Conservation (phyloP, 2,329 filamentous ascomycete genomes). For the Phaeomoniella chlamydospora region DNA sequence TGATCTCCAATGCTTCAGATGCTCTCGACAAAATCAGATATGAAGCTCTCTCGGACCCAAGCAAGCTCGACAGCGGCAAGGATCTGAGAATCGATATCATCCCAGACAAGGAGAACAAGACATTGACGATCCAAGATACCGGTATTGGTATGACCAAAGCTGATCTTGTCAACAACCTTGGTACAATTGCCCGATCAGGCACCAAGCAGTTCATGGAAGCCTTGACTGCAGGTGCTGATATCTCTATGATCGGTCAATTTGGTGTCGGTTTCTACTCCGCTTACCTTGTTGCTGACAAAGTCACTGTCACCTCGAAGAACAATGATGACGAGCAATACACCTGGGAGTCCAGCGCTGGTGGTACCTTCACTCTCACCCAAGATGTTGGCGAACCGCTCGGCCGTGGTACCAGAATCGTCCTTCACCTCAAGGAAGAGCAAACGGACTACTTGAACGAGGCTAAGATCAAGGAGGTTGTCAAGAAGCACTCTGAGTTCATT, state of each 20-base stretch:
- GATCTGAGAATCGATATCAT: conserved; percentile 99
- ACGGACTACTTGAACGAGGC: conserved; percentile 94
- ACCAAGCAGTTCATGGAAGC: conserved; percentile 99
- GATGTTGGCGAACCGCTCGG: conserved; percentile 84
- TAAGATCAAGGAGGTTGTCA: conserved; percentile 99
- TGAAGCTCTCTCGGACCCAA: conserved; percentile 91
- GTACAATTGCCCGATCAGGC: conserved; percentile 96
- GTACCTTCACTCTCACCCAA: conserved; percentile 84
- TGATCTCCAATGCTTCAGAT: conserved; percentile 98
- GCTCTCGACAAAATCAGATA: conserved; percentile 99
- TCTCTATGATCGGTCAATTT: conserved; percentile 99
- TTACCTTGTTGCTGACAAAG: conserved; percentile 95
- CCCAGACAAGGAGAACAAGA: conserved; percentile 94
- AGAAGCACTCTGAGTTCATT: conserved; percentile 99
- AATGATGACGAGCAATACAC: conserved; percentile 99
- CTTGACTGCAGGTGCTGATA: conserved; percentile 91
- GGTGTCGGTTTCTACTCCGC: conserved; percentile 99
- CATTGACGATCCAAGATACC: conserved; percentile 88
- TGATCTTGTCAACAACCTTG: conserved; percentile 99
- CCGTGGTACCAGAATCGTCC: conserved; percentile 94
- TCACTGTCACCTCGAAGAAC: conserved; percentile 94
- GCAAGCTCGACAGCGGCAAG: conserved; percentile 94
- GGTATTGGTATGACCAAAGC: conserved; percentile 99
- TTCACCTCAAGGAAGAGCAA: conserved; percentile 99
- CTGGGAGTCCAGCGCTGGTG: conserved; percentile 96